Evolutionary conservation across 768 basidiomycete genomes (phyloP).

Genomic region (Cyclocybe cylindracea): DNA sequence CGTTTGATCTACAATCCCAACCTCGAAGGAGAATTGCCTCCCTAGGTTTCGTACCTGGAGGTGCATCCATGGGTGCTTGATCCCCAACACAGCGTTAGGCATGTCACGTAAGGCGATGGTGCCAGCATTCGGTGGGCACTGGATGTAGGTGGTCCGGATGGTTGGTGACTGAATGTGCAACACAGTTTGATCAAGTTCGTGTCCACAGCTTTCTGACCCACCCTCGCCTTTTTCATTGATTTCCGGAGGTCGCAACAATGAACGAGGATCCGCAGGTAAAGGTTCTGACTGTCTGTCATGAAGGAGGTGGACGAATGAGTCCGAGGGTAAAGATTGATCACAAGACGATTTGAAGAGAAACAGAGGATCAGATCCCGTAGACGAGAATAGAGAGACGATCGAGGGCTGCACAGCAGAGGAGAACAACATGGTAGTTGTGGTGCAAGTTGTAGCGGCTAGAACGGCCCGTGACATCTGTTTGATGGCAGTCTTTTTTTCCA

Average conservation of each 20-base stretch:
- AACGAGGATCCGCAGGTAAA: slow-evolving; percentile 44
- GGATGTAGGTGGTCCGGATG: slow-evolving; percentile 65
- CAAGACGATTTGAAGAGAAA: slow-evolving; percentile 48
- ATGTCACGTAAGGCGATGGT: slow-evolving; percentile 10
- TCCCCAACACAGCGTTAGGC: slow-evolving; percentile 40
- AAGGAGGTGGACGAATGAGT: slow-evolving; percentile 67
- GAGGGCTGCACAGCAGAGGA: slow-evolving; percentile 58
- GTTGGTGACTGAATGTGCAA: slow-evolving; percentile 82
- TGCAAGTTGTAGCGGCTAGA: background rate
- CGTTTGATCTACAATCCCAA: slow-evolving; percentile 67
- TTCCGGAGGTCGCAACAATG: slow-evolving; percentile 44
- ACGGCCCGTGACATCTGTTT: slow-evolving; percentile 1
- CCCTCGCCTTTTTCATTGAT: slow-evolving; percentile 24
- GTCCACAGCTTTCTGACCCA: slow-evolving; percentile 28
- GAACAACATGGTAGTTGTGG: slow-evolving; percentile 44
- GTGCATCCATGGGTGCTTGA: slow-evolving; percentile 76
- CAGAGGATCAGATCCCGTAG: slow-evolving; percentile 65
- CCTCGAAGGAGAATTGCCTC: slow-evolving; percentile 73
- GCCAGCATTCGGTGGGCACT: slow-evolving; percentile 44
- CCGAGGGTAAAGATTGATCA: slow-evolving; percentile 54
- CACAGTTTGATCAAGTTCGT: slow-evolving; percentile 61
- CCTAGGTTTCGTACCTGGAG: slow-evolving; percentile 71
- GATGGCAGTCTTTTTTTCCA: background rate
- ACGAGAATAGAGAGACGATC: slow-evolving; percentile 74
- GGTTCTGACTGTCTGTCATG: slow-evolving; percentile 59